Conservation (phyloP, 306 rosid species). For the Sicyos edulis region DNA sequence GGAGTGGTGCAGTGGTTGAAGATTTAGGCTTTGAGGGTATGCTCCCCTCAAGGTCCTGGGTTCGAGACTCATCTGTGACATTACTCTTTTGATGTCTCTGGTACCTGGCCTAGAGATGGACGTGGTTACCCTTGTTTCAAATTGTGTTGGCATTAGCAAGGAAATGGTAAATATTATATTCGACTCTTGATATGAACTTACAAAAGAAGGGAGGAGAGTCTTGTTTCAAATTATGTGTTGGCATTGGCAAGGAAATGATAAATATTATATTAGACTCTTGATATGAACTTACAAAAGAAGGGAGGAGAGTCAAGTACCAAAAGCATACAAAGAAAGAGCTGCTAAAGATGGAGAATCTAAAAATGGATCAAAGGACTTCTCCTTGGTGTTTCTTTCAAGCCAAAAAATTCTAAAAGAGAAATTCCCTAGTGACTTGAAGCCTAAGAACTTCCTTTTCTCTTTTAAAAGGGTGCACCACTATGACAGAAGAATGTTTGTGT, state of each 20-base stretch:
- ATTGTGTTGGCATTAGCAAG: neutral
- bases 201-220: neutral
- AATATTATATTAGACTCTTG: neutral
- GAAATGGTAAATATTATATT: neutral
- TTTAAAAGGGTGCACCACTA: neutral
- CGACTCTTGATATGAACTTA: neutral
- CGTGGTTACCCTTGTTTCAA: too few species aligned
- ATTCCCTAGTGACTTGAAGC: neutral
- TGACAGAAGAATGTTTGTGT: neutral
- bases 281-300: neutral
- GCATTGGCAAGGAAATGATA: neutral
- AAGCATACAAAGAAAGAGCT: neutral
- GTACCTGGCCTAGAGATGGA: too few species aligned
- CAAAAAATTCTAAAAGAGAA: neutral
- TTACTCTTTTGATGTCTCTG: too few species aligned
- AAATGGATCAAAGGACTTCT: neutral
- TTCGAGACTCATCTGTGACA: too few species aligned
- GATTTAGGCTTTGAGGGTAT: too few species aligned
- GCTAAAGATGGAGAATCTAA: neutral
- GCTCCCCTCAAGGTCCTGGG: too few species aligned
- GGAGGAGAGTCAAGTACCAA: neutral
- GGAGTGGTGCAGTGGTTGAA: too few species aligned
- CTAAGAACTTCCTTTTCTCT: slow-evolving; percentile 11
- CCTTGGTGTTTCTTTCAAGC: slow-evolving; percentile 2
- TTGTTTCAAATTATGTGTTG: neutral